A percentile compares a stretch with the other conserved stretches of the same genome.
Evolutionary conservation across 257 asterid genomes (phyloP).

Genomic region (Solanum ahanhuiri): DNA sequence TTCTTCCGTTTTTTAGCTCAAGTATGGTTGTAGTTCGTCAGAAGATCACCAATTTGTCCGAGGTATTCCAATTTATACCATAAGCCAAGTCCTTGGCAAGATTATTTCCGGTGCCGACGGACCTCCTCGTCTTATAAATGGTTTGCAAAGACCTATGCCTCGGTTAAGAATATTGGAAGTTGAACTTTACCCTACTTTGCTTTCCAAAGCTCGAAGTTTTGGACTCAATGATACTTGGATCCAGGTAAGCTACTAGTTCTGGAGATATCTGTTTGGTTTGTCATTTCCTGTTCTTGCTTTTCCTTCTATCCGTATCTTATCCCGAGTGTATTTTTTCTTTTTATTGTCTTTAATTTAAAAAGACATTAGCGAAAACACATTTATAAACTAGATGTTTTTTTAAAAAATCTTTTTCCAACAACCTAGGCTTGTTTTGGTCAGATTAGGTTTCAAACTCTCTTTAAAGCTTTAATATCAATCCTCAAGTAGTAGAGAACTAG

Average conservation of each 20-base stretch:
- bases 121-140: conserved; percentile 62
- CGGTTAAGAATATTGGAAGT: conserved; percentile 75
- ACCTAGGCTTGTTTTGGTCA: neutral
- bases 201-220: conserved; percentile 98
- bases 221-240: conserved; percentile 93
- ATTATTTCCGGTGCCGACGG: conserved; percentile 53
- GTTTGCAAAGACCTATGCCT: conserved; percentile 89
- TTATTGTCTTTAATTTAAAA: neutral
- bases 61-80: conserved; percentile 72
- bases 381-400: neutral
- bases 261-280: conserved; percentile 3
- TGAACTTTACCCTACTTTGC: conserved; percentile 92
- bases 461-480: neutral
- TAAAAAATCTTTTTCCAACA: neutral
- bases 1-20: conserved; percentile 42
- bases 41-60: conserved; percentile 97
- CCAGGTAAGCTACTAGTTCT: conserved; percentile 39
- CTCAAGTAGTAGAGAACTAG: neutral
- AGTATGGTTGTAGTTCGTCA: conserved; percentile 66
- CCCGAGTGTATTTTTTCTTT: neutral
- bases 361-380: neutral
- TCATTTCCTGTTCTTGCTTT: neutral
- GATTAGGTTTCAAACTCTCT: neutral
- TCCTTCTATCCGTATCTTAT: neutral
- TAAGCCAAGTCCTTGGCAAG: conserved; percentile 68